A percentile compares a stretch with the other conserved stretches of the same genome.
phyloP scores from a whole-genome alignment of 1,284 basidiomycete genomes.

The Rhodotorula sp. region DNA sequence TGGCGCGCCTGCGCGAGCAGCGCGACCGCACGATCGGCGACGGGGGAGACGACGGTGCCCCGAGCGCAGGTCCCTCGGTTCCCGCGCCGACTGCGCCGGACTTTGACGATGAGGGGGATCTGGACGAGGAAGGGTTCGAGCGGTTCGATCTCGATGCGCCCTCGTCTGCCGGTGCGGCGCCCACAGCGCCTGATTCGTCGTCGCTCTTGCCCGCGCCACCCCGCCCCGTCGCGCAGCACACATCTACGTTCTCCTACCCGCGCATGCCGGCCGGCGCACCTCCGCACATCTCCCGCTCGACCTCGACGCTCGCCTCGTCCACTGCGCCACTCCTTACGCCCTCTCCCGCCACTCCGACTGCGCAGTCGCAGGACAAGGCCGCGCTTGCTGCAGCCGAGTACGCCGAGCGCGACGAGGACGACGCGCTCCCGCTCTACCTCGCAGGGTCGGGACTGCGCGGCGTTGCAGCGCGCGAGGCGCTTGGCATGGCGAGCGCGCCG shows the following conservation, averaged over 20 bases:
- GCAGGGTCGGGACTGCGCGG: neutral
- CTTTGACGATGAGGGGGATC: conserved; percentile 5
- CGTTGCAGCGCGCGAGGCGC: neutral
- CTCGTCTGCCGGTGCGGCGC: neutral
- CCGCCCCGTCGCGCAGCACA: neutral
- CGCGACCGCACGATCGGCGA: neutral
- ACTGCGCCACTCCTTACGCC: neutral
- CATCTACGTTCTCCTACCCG: neutral
- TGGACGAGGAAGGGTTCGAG: conserved; percentile 40
- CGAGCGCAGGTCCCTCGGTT: neutral
- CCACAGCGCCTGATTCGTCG: neutral
- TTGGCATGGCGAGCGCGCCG: conserved; percentile 22
- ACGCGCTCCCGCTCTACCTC: conserved; percentile 22
- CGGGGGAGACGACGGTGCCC: neutral
- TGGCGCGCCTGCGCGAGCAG: conserved; percentile 23
- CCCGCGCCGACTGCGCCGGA: conserved; percentile 13
- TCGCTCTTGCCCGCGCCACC: conserved; percentile 14
- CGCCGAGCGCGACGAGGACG: conserved; percentile 4
- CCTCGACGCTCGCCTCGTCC: neutral
- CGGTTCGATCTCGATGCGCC: neutral
- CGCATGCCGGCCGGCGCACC: neutral
- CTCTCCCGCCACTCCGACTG: neutral
- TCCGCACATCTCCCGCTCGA: neutral
- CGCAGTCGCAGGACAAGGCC: neutral
- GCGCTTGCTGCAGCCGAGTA: conserved; percentile 10